Evolutionary conservation across 2,329 filamentous ascomycete genomes (phyloP), one percentile per base, ranked within the genome.

Genomic region (Graphilbum fragrans): DNA sequence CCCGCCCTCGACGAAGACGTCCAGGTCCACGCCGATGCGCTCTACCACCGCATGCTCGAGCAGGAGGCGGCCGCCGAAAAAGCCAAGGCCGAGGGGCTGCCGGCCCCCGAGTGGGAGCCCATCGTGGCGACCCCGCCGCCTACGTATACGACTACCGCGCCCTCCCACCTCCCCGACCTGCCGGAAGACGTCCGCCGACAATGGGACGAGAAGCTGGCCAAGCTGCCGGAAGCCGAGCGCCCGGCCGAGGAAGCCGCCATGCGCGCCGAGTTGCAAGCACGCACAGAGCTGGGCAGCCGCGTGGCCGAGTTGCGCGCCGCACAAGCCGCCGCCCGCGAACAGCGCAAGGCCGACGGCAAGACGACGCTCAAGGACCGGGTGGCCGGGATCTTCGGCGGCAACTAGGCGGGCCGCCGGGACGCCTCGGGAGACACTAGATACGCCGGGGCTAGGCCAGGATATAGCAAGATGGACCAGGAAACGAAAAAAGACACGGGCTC

Each of bases 1-100:
- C 64, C 70, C 1, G 71, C 79, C 23, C 72, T 84, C 39, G 84
- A 94, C 52, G 88, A 95, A 58, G 76, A 82, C 51, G 86, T 98
- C 47, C 92, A 96, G 62, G 86, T 96, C 80, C 88, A 95, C 59
- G 90, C 90, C 45, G 92, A 98, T 64, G 77, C 76, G 48, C 70
- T 98, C 33, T 98, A 87, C 61, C 83, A 90, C 54, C 77, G 82
- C 51, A 86, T 96, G 80, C 61, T 94, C 31, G 72, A 77, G 46
- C 86, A 94, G 57, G 90, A 98, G 61, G 69, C 67, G 18, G 74
- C 72, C 47, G 77, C 84, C n/a, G 76, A 82, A 48, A 71, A 77
- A 52, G 83, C 82, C 29, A 78, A 78, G 58, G 66, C 70, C 41
- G 71, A 74, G 49, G 77, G 76, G 22, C 60, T 59, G n/a, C 67